Conservation (phyloP, 805 yeast species). For the Pichia manshurica region DNA sequence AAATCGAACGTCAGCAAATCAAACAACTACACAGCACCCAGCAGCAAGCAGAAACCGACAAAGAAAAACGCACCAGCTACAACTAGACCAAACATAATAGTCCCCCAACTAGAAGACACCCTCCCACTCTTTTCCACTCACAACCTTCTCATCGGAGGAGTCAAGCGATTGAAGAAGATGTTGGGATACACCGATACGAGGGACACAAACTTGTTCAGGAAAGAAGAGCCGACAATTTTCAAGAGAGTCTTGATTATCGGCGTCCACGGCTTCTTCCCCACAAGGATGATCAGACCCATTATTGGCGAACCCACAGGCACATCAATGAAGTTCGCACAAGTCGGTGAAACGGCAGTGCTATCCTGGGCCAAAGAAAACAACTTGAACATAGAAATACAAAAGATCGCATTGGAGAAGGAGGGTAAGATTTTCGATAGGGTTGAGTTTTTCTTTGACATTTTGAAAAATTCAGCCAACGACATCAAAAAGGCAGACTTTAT, state of each 20-base stretch:
- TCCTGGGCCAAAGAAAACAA: slow-evolving; percentile 55
- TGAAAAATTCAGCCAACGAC: slow-evolving; percentile 56
- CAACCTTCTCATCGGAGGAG: slow-evolving; percentile 12
- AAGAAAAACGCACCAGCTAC: slow-evolving; percentile 1
- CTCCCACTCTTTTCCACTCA: slow-evolving; percentile 22
- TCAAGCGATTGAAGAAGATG: slow-evolving; percentile 14
- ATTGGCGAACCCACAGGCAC: slow-evolving; percentile 98
- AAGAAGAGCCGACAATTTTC: slow-evolving; percentile 22
- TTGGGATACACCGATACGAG: slow-evolving; percentile 15
- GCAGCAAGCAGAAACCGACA: not conserved
- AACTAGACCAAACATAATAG: slow-evolving; percentile 22
- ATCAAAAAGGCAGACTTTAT: slow-evolving; percentile 63
- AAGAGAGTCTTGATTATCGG: slow-evolving; percentile 78
- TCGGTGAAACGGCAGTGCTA: slow-evolving; percentile 74
- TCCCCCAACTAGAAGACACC: slow-evolving; percentile 25
- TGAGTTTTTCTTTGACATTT: slow-evolving; percentile 65
- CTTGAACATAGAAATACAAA: slow-evolving; percentile 56
- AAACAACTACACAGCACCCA: not conserved
- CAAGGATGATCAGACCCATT: slow-evolving; percentile 72
- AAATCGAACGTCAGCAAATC: slow-evolving; percentile 12
- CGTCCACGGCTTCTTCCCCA: slow-evolving; percentile 95
- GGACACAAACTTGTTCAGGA: slow-evolving; percentile 20
- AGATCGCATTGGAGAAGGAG: slow-evolving; percentile 89
- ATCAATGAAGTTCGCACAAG: slow-evolving; percentile 81
- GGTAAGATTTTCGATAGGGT: slow-evolving; percentile 88